Percentiles rank a stretch among this genome's conserved stretches.
Conservation (phyloP, 164 flowering plant genomes). For the Stephania japonica region DNA sequence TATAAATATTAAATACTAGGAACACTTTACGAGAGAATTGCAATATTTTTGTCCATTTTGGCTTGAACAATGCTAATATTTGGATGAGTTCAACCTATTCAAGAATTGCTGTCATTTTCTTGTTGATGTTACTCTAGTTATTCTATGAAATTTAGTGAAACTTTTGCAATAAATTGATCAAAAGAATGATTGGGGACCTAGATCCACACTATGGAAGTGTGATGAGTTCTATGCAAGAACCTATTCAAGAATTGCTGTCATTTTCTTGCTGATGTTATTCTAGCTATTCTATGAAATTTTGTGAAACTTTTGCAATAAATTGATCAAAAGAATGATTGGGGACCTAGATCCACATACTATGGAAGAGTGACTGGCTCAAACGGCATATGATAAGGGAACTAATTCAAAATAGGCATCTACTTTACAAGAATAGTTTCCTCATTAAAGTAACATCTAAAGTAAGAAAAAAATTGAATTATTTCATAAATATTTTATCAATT, state of each 20-base stretch:
- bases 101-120: too few species aligned
- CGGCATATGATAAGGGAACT: neutral
- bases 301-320: neutral
- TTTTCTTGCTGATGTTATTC: too few species aligned
- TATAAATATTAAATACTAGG: neutral
- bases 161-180: too few species aligned
- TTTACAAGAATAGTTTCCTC: neutral
- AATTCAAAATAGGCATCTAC: neutral
- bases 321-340: neutral
- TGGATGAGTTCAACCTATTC: neutral
- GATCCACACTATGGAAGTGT: neutral
- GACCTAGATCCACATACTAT: neutral
- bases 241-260: too few species aligned
- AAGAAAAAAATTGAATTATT: too few species aligned
- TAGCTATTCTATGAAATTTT: neutral
- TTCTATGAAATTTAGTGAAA: neutral
- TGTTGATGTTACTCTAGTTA: too few species aligned
- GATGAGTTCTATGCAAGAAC: neutral
- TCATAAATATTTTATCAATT: too few species aligned
- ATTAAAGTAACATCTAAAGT: neutral
- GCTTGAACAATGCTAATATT: neutral
- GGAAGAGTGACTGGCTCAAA: neutral
- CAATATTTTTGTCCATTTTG: neutral
- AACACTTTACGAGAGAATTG: neutral
- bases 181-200: neutral